Conservation (phyloP, 768 basidiomycete species). For the Psilocybe azurescens region DNA sequence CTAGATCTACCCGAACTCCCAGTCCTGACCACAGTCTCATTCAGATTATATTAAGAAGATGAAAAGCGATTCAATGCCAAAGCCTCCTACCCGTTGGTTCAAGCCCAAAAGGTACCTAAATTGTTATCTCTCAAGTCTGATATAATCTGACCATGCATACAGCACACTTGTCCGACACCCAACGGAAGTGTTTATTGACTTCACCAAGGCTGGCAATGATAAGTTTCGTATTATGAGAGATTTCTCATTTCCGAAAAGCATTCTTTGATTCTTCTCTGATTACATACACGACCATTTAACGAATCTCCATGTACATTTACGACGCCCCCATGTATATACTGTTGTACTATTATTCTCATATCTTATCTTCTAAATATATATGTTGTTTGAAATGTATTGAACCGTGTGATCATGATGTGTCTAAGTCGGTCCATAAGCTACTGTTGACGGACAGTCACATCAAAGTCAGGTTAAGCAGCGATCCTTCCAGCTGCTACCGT, state of each 20-base stretch:
- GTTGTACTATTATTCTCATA: constrained; percentile 16
- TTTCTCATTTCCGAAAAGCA: constrained; percentile 33
- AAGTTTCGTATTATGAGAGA: constrained; percentile 31
- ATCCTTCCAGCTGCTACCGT: neutral
- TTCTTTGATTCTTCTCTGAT: constrained; percentile 15
- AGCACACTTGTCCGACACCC: constrained; percentile 26
- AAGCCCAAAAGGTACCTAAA: neutral
- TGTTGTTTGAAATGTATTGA: neutral
- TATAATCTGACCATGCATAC: neutral
- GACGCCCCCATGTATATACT: neutral
- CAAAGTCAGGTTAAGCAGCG: constrained; percentile 3
- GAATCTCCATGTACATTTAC: neutral
- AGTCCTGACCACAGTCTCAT: neutral
- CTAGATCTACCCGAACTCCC: neutral
- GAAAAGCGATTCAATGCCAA: neutral
- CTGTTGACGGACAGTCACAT: constrained; percentile 16
- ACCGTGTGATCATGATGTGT: constrained; percentile 7
- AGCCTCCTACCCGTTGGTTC: constrained; percentile 1
- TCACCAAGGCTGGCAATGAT: constrained; percentile 24
- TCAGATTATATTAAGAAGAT: constrained; percentile 15
- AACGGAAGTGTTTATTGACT: constrained; percentile 28
- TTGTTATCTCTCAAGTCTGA: neutral
- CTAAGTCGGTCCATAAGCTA: too few species aligned
- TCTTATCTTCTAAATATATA: constrained; percentile 15
- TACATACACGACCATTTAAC: neutral